A percentile compares a stretch with the other conserved stretches of the same genome.
Conservation (phyloP, 2,329 filamentous ascomycete species). For the Hymenoscyphus fructigenus region DNA sequence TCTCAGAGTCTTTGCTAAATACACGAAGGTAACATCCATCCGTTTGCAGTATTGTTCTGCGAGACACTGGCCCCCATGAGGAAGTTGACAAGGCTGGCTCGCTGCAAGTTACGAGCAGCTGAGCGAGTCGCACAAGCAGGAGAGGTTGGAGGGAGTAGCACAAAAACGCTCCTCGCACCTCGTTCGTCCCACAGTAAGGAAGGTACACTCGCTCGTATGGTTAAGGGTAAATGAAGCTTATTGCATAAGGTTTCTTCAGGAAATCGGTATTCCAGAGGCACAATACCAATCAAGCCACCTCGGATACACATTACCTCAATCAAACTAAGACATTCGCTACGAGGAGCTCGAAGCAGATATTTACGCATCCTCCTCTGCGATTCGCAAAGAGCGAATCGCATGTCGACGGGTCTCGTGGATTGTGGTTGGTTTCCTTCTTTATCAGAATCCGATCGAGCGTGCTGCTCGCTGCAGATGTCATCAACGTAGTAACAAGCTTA, state of each 20-base stretch:
- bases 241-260: not conserved
- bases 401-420: not conserved
- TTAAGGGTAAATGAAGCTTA: not conserved
- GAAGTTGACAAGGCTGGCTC: not conserved
- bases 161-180: not conserved
- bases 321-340: not conserved
- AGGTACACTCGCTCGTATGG: not conserved
- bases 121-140: not conserved
- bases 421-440: no score
- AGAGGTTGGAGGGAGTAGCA: not conserved
- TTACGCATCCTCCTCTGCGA: not conserved
- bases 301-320: not conserved
- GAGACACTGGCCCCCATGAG: not conserved
- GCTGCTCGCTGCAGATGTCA: not conserved
- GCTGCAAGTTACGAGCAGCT: not conserved
- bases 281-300: not conserved
- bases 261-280: not conserved
- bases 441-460: not conserved
- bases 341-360: not conserved
- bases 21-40: not conserved
- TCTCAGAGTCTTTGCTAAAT: not conserved
- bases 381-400: not conserved
- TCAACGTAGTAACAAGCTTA: conserved; percentile 3
- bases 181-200: not conserved
- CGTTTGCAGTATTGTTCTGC: not conserved